Conservation (phyloP, 306 rosid species). For the Rubus idaeus region DNA sequence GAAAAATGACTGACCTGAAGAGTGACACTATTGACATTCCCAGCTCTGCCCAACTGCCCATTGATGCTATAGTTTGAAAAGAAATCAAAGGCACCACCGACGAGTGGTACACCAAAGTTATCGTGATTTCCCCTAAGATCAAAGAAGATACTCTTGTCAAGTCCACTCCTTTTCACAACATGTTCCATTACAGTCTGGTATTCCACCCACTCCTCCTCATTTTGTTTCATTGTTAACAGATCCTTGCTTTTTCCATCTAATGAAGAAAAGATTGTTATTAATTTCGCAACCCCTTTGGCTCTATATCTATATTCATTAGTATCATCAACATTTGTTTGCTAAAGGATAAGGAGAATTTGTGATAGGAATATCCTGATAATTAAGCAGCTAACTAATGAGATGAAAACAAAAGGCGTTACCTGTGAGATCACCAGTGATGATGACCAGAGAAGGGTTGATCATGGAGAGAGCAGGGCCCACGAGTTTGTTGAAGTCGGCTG, state of each 20-base stretch:
- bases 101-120: conserved; percentile 73
- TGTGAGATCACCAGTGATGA: conserved; percentile 95
- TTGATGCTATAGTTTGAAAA: conserved; percentile 79
- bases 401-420: conserved; percentile 34
- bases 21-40: conserved; percentile 65
- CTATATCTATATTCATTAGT: no score
- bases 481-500: conserved; percentile 48
- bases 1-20: conserved; percentile 56
- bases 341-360: no score
- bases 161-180: conserved; percentile 68
- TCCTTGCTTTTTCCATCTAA: conserved; percentile 94
- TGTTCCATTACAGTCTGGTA: conserved; percentile 57
- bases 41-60: conserved; percentile 66
- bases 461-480: conserved; percentile 72
- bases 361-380: no score
- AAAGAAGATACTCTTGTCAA: conserved; percentile 59
- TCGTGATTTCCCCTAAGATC: conserved; percentile 94
- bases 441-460: conserved; percentile 92
- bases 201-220: conserved; percentile 89
- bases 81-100: conserved; percentile 77
- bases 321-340: no score
- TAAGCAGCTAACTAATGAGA: no score
- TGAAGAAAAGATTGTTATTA: not conserved
- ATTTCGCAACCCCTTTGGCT: not conserved
- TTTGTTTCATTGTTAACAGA: conserved; percentile 76